Conservation (phyloP, 2,329 filamentous ascomycete species). For the Fusarium miscanthi region DNA sequence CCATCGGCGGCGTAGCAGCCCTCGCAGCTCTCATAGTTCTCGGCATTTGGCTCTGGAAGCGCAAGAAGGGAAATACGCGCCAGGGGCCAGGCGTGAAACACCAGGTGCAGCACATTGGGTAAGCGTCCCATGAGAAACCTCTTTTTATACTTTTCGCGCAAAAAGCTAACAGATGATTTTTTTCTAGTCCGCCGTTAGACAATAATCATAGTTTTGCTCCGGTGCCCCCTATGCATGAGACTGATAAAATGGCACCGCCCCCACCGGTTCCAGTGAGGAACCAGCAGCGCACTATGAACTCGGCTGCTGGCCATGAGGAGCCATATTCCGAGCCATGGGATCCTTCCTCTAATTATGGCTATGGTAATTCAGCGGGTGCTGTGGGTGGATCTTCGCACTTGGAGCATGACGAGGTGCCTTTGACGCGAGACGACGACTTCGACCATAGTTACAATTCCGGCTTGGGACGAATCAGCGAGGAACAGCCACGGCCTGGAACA, state of each 20-base stretch:
- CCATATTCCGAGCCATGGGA: slow-evolving; percentile 37
- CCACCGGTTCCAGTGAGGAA: slow-evolving; percentile 32
- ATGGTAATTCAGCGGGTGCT: slow-evolving; percentile 22
- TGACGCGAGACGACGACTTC: slow-evolving; percentile 59
- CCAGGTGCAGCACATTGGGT: slow-evolving; percentile 57
- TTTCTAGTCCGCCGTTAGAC: slow-evolving; percentile 45
- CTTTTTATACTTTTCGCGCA: not conserved
- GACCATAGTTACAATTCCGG: slow-evolving; percentile 56
- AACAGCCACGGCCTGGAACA: slow-evolving; percentile 40
- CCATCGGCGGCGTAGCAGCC: slow-evolving; percentile 62
- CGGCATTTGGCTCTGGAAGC: slow-evolving; percentile 57
- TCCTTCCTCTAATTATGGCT: slow-evolving; percentile 28
- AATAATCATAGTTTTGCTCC: slow-evolving; percentile 45
- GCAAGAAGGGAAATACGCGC: slow-evolving; percentile 56
- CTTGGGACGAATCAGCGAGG: slow-evolving; percentile 52
- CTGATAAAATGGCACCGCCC: slow-evolving; percentile 36
- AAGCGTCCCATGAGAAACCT: slow-evolving; percentile 27
- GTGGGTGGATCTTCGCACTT: slow-evolving; percentile 41
- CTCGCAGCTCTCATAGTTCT: slow-evolving; percentile 57
- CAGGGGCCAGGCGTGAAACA: slow-evolving; percentile 55
- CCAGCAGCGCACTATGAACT: slow-evolving; percentile 32
- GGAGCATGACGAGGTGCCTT: slow-evolving; percentile 53
- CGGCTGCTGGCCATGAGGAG: slow-evolving; percentile 22
- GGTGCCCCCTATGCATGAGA: slow-evolving; percentile 45
- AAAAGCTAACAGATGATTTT: slow-evolving; percentile 33